Evolutionary conservation across 345 rosid species (phyloP), one percentile per base, ranked within the genome.

Genomic region (Melaleuca quinquenervia): DNA sequence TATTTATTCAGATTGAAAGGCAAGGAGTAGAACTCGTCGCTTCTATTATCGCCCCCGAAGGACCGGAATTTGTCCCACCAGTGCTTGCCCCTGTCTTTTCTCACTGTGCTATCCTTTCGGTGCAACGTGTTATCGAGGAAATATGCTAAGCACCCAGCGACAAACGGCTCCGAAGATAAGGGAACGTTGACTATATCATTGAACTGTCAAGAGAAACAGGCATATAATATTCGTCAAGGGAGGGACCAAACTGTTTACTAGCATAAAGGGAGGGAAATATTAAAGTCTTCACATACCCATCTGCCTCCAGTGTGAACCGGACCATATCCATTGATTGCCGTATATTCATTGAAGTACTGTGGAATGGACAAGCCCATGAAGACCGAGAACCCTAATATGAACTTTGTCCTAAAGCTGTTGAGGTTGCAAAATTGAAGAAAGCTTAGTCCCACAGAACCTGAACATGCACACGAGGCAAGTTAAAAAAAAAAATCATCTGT

Each of bases 51-150:
- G 0, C 86, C 88, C 90, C 93, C 90, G 94, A 88, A 97, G 50
- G 95, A 88, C 89, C 88, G 86, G 96, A 93, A 97, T 70, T 86
- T 97, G 88, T 93, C 96, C 99, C 99, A 97, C 99, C 99, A 97
- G 87, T 95, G 98, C 90, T 92, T 94, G 41, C 99, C 99, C 86
- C 98, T 44, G 88, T 97, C 99, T 90, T 96, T 97, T 93, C 94
- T 93, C 78, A 94, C 87, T 8, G 82, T 5, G 64, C 88, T 52
- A 50, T 91, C 95, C 89, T 85, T 95, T 84, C 85, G 88, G 83
- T 93, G 93, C 85, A 97, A 88, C 3, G 99, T 97, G 74, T 89
- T 93, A 90, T 97, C 99, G 27, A 97, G 93, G 88, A 97, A 94
- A 86, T 89, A 95, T 13, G 99, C 99, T 84, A 97, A 84, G 26